phyloP scores from a whole-genome alignment of 192 early-diverging fungal genomes.

The Podila verticillata region DNA sequence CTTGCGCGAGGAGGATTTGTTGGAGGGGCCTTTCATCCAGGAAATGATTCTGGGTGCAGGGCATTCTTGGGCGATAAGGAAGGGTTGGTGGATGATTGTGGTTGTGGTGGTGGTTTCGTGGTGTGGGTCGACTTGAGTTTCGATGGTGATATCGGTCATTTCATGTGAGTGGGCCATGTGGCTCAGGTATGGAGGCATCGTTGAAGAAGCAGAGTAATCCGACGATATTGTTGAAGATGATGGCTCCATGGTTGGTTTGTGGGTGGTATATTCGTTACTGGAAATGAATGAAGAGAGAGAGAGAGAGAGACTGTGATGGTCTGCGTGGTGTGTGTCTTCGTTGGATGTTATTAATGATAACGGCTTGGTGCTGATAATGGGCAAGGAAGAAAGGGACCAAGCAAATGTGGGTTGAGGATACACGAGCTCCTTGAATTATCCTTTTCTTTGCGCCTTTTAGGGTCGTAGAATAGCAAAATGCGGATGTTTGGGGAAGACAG shows the following conservation, averaged over 20 bases:
- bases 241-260: neutral
- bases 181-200: neutral
- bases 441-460: no score
- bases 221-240: neutral
- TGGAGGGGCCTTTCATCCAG: conserved; percentile 34
- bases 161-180: neutral
- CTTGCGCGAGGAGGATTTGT: neutral
- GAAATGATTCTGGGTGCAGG: conserved; percentile 40
- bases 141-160: conserved; percentile 23
- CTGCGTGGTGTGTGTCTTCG: no score
- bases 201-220: neutral
- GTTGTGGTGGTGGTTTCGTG: conserved; percentile 38
- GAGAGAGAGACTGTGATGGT: neutral
- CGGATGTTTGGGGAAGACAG: neutral
- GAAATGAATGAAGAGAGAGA: neutral
- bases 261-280: no score
- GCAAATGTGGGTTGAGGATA: no score
- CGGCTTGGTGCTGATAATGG: no score
- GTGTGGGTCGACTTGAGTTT: conserved; percentile 39
- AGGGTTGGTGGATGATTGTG: conserved; percentile 44
- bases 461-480: no score
- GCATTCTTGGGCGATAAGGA: conserved; percentile 21
- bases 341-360: no score
- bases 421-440: no score
- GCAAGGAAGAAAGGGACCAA: no score